These are phyloP conservation scores for Dorcoceras hygrometricum DNA, from an alignment of 257 asterid genomes.

Conservation along the genomic window DNA sequence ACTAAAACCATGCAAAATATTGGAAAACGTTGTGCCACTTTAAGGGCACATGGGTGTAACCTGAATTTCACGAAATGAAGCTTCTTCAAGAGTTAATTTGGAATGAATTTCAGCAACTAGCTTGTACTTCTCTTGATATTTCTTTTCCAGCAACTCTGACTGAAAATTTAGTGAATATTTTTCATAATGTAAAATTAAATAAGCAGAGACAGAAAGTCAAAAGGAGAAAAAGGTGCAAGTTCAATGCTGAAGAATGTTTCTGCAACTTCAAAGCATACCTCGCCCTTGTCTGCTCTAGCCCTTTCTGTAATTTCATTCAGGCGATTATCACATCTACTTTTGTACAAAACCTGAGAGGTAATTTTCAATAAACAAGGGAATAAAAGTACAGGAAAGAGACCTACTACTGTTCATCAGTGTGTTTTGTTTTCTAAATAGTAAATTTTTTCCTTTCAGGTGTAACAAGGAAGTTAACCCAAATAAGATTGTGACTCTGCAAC, in stretches of 20 bases:
- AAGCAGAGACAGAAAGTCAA: slow-evolving; percentile 14
- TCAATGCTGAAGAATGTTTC: slow-evolving; percentile 18
- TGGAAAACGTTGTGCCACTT: neutral
- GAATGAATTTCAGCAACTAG: slow-evolving; percentile 95
- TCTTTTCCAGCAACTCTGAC: slow-evolving; percentile 86
- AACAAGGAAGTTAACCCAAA: slow-evolving; percentile 13
- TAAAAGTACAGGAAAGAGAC: slow-evolving; percentile 8
- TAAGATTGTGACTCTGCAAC: slow-evolving; percentile 4
- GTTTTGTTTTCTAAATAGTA: neutral
- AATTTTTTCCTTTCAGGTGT: neutral
- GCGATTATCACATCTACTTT: slow-evolving; percentile 96
- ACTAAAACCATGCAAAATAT: slow-evolving; percentile 11
- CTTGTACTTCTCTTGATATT: slow-evolving; percentile 91
- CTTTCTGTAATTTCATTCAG: slow-evolving; percentile 97
- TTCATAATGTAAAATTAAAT: slow-evolving; percentile 12
- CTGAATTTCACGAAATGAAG: slow-evolving; percentile 89
- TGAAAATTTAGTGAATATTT: slow-evolving; percentile 33
- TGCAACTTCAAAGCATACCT: slow-evolving; percentile 49
- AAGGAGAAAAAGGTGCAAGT: neutral
- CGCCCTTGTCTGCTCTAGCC: slow-evolving; percentile 87
- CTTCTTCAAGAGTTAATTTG: slow-evolving; percentile 88
- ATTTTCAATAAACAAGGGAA: slow-evolving; percentile 25
- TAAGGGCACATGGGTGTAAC: slow-evolving; percentile 32
- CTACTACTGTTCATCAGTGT: slow-evolving; percentile 9
- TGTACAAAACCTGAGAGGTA: slow-evolving; percentile 71